Percentiles rank a stretch among this genome's conserved stretches.
Evolutionary conservation across 2,329 filamentous ascomycete genomes (phyloP).

Genomic region (Akanthomyces dipterigenus): DNA sequence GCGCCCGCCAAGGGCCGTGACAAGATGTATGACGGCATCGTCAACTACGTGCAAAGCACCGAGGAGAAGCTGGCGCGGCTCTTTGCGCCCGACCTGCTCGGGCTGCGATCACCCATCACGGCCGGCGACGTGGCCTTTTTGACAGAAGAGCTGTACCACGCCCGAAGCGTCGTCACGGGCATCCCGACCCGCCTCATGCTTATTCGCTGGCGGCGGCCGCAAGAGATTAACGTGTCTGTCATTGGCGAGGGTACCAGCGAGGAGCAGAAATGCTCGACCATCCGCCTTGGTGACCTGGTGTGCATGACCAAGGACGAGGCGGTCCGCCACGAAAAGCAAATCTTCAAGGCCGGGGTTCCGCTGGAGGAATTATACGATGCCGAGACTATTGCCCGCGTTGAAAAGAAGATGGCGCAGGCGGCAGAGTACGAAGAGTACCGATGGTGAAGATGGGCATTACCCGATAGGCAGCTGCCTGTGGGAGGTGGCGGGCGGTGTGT

Average conservation of each 20-base stretch:
- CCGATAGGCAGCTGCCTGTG: neutral
- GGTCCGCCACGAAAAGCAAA: conserved; percentile 67
- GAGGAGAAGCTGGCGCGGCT: conserved; percentile 67
- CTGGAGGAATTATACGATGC: conserved; percentile 68
- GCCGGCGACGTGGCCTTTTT: conserved; percentile 79
- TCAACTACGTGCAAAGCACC: conserved; percentile 65
- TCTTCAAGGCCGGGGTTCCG: conserved; percentile 62
- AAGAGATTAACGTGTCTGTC: conserved; percentile 46
- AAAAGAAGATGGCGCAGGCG: conserved; percentile 61
- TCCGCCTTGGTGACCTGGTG: conserved; percentile 67
- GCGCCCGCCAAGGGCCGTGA: conserved; percentile 73
- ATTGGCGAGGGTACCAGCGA: conserved; percentile 59
- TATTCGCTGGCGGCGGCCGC: conserved; percentile 70
- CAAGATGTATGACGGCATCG: conserved; percentile 84
- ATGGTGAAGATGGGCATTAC: conserved; percentile 11
- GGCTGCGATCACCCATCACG: conserved; percentile 73
- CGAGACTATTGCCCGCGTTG: conserved; percentile 60
- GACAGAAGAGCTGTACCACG: conserved; percentile 81
- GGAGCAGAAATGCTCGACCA: conserved; percentile 69
- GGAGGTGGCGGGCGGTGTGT: neutral
- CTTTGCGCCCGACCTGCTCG: conserved; percentile 38
- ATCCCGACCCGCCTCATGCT: conserved; percentile 72
- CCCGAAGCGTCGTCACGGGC: conserved; percentile 75
- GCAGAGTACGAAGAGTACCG: conserved; percentile 50
- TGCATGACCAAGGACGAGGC: conserved; percentile 94